phyloP scores from a whole-genome alignment of 169 alveolate genomes.

The Eimeria sp. region DNA sequence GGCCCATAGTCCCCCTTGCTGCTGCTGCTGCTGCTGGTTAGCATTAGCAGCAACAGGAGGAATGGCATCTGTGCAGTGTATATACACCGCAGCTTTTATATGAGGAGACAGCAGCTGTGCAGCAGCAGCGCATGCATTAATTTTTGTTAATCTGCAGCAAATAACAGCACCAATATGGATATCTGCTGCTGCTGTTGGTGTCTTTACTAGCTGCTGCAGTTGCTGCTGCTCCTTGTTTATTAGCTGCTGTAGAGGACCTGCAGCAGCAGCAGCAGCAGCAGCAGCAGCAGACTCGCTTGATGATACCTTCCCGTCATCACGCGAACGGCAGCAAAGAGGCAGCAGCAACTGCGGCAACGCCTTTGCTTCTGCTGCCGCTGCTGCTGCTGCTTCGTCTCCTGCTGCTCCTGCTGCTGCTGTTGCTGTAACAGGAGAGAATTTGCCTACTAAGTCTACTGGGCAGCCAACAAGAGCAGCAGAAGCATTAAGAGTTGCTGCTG shows the following conservation, averaged over 20 bases:
- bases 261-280: neutral
- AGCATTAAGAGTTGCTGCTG: neutral
- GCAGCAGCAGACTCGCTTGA: neutral
- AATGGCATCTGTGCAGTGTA: slow-evolving; percentile 39
- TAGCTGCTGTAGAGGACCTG: neutral
- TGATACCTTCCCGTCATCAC: neutral
- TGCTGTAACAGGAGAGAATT: neutral
- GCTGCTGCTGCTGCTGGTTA: slow-evolving; percentile 35
- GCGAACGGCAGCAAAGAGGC: neutral
- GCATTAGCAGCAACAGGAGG: neutral
- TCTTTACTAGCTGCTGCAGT: neutral
- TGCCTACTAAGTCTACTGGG: neutral
- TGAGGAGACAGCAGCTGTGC: neutral
- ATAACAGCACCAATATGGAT: neutral
- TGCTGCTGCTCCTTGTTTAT: neutral
- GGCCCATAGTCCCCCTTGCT: neutral
- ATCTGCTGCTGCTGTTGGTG: neutral
- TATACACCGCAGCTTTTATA: slow-evolving; percentile 3
- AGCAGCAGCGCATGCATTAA: neutral
- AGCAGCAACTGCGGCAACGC: slow-evolving; percentile 9
- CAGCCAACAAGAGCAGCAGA: neutral
- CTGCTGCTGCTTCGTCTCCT: neutral
- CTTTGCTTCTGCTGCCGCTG: slow-evolving; percentile 21
- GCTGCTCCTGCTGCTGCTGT: neutral
- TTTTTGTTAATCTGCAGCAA: neutral